Evolutionary conservation across 2,329 filamentous ascomycete genomes (phyloP), one percentile per base, ranked within the genome.

Genomic region (Stagonosporopsis cucurbitacearum): DNA sequence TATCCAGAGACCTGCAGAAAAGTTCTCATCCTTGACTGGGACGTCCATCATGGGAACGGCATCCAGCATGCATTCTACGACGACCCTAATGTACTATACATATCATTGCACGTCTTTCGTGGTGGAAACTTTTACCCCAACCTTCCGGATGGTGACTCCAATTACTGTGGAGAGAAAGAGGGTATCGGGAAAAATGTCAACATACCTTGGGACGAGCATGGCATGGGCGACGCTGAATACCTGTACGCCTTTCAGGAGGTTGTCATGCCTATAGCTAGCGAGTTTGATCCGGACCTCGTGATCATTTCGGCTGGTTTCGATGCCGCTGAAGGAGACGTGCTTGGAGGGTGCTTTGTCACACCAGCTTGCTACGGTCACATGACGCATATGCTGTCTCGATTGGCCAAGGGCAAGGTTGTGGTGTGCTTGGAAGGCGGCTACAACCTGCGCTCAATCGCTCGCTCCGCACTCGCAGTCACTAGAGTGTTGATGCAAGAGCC

Each of bases 301-400:
- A 95, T 99, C 62, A 89, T 99, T 54, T 95, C 95, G 19, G 92
- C 95, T 37, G 95, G 95, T 0, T 99, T 99, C 66, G 95, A 99
- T 74, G 95, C 95, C 15, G 95, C 95, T 0, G 91, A 90, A 62
- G 95, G 95, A 12, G 95, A 99, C 74, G 88, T 95, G 70, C 84
- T 99, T 1, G 95, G 95, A 46, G 92, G 90, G 28, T 99, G 95
- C 73, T 94, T 92, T 69, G 95, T 99, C 5, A 89, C 92, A 1
- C 95, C 95, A 0, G 79, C 87, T 4, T 96, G 95, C 71, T 99
- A 98, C 72, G 91, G 93, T 13, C 94, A 99, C 71, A 98, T 99
- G 95, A 98, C 95, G 15, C 92, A 97, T 72, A 97, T 98, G 94
- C 85, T 99, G 43, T 98, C 97, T 93, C 92, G 91, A 2, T 82